Conservation (phyloP, 306 rosid genomes). For the Begonia fuchsioides region DNA sequence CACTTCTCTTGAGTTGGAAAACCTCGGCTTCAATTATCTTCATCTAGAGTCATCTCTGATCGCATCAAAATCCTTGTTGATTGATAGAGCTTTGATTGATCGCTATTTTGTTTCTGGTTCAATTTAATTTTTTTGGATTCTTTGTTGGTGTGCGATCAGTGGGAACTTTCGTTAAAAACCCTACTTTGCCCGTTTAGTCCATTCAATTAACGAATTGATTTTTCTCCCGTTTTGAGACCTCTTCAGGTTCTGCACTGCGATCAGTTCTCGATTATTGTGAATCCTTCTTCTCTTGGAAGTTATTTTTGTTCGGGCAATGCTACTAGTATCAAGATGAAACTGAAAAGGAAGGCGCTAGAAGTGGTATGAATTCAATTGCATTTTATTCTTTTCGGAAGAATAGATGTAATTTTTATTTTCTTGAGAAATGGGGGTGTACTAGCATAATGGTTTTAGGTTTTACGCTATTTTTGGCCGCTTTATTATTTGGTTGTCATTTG, state of each 20-base stretch:
- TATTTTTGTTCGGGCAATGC: constrained; percentile 46
- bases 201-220: constrained; percentile 3
- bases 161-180: constrained; percentile 3
- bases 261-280: constrained; percentile 21
- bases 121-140: constrained; percentile 6
- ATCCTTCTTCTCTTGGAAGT: constrained; percentile 33
- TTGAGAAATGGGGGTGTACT: too few relatives aligned
- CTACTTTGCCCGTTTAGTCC: constrained; percentile 19
- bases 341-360: constrained; percentile 87
- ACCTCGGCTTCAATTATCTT: constrained; percentile 22
- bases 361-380: constrained; percentile 39
- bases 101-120: constrained; percentile 5
- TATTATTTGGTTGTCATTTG: neutral
- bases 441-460: neutral
- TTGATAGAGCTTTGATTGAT: constrained; percentile 5
- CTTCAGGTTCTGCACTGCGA: constrained; percentile 24
- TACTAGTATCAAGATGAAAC: constrained; percentile 67
- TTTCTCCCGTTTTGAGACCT: constrained; percentile 2
- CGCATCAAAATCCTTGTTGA: constrained; percentile 20
- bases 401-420: too few relatives aligned
- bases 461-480: neutral
- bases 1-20: constrained; percentile 22
- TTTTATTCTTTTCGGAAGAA: neutral
- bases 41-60: constrained; percentile 10
- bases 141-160: constrained; percentile 22